phyloP scores from a whole-genome alignment of 2,329 filamentous ascomycete species.

The Beauveria sp. region DNA sequence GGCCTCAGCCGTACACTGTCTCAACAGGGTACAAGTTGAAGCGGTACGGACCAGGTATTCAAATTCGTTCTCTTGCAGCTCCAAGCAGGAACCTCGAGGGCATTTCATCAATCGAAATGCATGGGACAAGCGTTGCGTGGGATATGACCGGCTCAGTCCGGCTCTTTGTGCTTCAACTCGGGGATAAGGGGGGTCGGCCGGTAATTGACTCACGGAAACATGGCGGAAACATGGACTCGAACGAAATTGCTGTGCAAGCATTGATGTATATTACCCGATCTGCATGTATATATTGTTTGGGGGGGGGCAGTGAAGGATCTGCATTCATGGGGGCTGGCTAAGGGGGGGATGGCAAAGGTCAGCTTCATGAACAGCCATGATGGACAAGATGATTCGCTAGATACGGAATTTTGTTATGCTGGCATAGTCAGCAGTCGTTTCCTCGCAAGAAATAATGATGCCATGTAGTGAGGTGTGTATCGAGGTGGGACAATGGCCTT shows the following conservation, averaged over 20 bases:
- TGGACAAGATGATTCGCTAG: not conserved
- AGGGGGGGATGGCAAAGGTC: not conserved
- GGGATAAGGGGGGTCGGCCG: not conserved
- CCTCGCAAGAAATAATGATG: not conserved
- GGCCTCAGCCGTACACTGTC: slow-evolving; percentile 54
- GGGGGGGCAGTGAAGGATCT: not conserved
- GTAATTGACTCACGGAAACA: not conserved
- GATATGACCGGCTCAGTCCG: not conserved
- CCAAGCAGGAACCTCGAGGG: not conserved
- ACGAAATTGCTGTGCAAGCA: not conserved
- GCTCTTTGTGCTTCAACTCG: not conserved
- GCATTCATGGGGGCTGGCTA: not conserved
- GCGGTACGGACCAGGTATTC: not conserved
- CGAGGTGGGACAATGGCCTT: not conserved
- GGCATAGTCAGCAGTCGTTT: not conserved
- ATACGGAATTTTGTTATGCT: not conserved
- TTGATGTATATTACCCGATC: not conserved
- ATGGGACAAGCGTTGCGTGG: not conserved
- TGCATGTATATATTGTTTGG: slow-evolving; percentile 2
- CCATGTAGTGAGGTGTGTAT: not conserved
- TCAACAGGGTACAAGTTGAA: slow-evolving; percentile 18
- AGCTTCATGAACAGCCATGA: not conserved
- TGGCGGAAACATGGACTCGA: not conserved
- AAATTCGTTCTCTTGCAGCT: not conserved
- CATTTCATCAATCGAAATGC: not conserved